Evolutionary conservation across 108 stramenopile species (phyloP).

Genomic region (Epipyxis sp.): DNA sequence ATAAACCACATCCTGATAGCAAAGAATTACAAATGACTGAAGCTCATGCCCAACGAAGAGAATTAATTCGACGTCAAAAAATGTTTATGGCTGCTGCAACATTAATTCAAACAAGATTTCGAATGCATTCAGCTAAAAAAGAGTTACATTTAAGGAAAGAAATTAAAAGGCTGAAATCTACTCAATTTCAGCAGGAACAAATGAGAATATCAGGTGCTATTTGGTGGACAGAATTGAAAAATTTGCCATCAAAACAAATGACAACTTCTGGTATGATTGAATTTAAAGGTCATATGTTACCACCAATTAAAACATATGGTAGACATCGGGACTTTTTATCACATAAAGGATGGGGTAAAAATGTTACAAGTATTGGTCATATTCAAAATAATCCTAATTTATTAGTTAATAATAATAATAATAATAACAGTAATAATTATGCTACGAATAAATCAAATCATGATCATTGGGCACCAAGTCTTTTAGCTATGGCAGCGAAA

Average conservation of each 20-base stretch:
- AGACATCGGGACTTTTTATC: conserved; percentile 18
- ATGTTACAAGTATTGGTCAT: neutral
- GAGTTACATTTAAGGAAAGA: neutral
- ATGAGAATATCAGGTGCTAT: neutral
- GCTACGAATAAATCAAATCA: neutral
- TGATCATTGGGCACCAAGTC: neutral
- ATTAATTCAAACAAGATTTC: conserved; percentile 1
- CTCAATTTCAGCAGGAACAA: neutral
- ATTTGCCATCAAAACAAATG: neutral
- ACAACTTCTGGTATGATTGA: neutral
- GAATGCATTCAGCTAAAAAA: neutral
- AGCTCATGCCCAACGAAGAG: neutral
- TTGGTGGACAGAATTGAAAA: conserved; percentile 26
- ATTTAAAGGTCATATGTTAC: neutral
- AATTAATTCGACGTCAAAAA: neutral
- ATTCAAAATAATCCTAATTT: neutral
- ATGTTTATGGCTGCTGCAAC: neutral
- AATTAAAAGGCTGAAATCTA: neutral
- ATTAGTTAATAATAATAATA: neutral
- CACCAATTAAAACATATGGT: conserved; percentile 25
- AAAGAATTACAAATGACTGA: neutral
- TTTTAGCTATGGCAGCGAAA: neutral
- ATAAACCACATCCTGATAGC: neutral
- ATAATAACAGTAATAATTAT: neutral
- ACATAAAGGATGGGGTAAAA: neutral